Evolutionary conservation across 192 early-diverging fungal genomes (phyloP).

Genomic region (Coemansia pectinata): DNA sequence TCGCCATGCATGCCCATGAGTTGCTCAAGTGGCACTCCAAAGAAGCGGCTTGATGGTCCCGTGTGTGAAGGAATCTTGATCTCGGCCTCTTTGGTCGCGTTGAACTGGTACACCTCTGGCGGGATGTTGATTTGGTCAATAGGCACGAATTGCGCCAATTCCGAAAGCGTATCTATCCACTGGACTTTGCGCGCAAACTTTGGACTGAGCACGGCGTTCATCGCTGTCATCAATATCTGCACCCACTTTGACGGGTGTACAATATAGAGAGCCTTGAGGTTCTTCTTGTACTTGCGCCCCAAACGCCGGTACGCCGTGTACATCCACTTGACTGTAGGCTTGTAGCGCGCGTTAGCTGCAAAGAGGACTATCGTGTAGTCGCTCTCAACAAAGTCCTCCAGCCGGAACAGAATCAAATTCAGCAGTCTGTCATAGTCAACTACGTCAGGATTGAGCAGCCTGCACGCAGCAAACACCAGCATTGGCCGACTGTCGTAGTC

Average conservation of each 20-base stretch:
- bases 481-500: slow-evolving; percentile 84
- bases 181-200: slow-evolving; percentile 87
- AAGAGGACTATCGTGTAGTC: slow-evolving; percentile 92
- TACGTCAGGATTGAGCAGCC: slow-evolving; percentile 79
- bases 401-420: slow-evolving; percentile 60
- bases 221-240: slow-evolving; percentile 78
- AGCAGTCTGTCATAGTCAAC: slow-evolving; percentile 85
- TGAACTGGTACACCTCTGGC: slow-evolving; percentile 53
- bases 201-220: slow-evolving; percentile 86
- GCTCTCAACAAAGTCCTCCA: slow-evolving; percentile 84
- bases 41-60: slow-evolving; percentile 56
- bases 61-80: slow-evolving; percentile 43
- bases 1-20: slow-evolving; percentile 77
- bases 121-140: slow-evolving; percentile 79
- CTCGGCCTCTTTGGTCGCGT: slow-evolving; percentile 49
- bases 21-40: slow-evolving; percentile 74
- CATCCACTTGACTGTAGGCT: slow-evolving; percentile 83
- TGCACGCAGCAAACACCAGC: slow-evolving; percentile 79
- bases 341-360: slow-evolving; percentile 71
- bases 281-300: slow-evolving; percentile 90
- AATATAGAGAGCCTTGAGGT: slow-evolving; percentile 88
- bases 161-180: slow-evolving; percentile 73
- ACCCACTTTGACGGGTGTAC: slow-evolving; percentile 90
- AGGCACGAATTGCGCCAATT: slow-evolving; percentile 67
- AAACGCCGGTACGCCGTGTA: slow-evolving; percentile 82